Conservation (phyloP, 352 stramenopile species). For the Lagenidium sp. region DNA sequence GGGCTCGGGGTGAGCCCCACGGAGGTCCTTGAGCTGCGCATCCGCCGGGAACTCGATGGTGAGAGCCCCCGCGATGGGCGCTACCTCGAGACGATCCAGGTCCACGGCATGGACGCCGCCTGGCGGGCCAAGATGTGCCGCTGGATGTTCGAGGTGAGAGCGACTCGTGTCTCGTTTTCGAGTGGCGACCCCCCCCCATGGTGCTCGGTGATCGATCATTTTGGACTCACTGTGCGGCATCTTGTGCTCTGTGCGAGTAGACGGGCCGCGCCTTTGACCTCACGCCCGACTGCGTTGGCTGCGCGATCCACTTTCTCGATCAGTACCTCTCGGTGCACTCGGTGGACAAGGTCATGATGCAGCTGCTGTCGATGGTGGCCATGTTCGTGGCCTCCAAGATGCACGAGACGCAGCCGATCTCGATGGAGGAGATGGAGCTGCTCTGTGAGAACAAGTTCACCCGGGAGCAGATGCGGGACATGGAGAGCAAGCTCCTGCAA, state of each 20-base stretch:
- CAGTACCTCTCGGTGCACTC: conserved; percentile 55
- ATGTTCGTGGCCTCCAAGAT: conserved; percentile 72
- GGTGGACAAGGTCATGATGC: conserved; percentile 61
- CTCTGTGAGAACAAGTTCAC: conserved; percentile 73
- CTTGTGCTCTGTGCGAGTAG: too few species aligned
- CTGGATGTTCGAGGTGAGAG: conserved; percentile 59
- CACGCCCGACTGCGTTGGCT: conserved; percentile 46
- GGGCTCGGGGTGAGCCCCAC: conserved; percentile 6
- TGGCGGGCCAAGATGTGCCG: conserved; percentile 68
- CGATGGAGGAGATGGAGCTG: conserved; percentile 63
- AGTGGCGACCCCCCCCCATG: too few species aligned
- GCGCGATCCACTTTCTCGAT: conserved; percentile 62
- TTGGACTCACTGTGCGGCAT: too few species aligned
- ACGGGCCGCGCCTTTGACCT: conserved; percentile 66
- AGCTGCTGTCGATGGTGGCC: conserved; percentile 66
- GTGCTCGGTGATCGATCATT: too few species aligned
- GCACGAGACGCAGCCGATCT: conserved; percentile 56
- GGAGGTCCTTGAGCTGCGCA: conserved; percentile 13
- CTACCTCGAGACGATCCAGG: conserved; percentile 39
- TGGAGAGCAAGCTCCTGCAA: conserved; percentile 46
- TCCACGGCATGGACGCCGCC: conserved; percentile 44
- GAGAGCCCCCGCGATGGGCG: conserved; percentile 20
- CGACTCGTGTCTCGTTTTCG: too few species aligned
- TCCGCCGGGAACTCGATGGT: conserved; percentile 8
- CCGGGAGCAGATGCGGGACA: conserved; percentile 37